Percentiles rank a stretch among this genome's conserved stretches.
phyloP scores from a whole-genome alignment of 805 yeast species.

The Wickerhamiella slavikovae region DNA sequence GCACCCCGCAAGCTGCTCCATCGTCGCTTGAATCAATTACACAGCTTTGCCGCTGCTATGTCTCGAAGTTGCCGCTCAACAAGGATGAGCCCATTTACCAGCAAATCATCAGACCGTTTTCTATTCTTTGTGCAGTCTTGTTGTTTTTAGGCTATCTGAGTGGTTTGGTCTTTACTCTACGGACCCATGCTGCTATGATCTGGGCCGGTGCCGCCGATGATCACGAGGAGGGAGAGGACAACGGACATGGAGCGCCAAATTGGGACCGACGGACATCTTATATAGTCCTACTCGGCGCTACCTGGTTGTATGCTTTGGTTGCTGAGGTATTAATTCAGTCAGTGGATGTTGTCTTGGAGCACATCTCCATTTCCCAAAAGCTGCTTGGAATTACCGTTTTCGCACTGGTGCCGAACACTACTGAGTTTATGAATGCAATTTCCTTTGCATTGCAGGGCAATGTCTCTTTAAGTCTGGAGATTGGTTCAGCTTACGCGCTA shows the following conservation, averaged over 20 bases:
- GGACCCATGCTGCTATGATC: slow-evolving; percentile 90
- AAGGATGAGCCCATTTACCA: slow-evolving; percentile 46
- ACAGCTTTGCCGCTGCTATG: slow-evolving; percentile 24
- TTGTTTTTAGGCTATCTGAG: slow-evolving; percentile 68
- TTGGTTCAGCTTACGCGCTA: slow-evolving; percentile 91
- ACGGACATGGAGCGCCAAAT: slow-evolving; percentile 91
- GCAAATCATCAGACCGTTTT: slow-evolving; percentile 58
- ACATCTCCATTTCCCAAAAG: slow-evolving; percentile 73
- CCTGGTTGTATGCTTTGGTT: slow-evolving; percentile 71
- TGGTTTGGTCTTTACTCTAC: slow-evolving; percentile 79
- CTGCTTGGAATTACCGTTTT: slow-evolving; percentile 84
- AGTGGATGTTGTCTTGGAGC: slow-evolving; percentile 66
- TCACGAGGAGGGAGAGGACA: slow-evolving; percentile 22
- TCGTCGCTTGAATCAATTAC: background rate
- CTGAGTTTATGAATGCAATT: slow-evolving; percentile 91
- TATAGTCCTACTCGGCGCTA: slow-evolving; percentile 62
- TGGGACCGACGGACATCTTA: slow-evolving; percentile 83
- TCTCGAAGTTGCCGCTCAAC: slow-evolving; percentile 45
- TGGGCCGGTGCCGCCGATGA: slow-evolving; percentile 55
- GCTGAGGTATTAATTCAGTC: slow-evolving; percentile 89
- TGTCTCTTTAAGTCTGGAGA: slow-evolving; percentile 91
- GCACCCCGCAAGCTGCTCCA: background rate
- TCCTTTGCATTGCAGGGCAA: slow-evolving; percentile 93
- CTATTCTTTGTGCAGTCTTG: slow-evolving; percentile 57
- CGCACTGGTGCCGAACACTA: slow-evolving; percentile 91